Evolutionary conservation across 768 basidiomycete species (phyloP).

Genomic region (Phanerochaete carnosa): DNA sequence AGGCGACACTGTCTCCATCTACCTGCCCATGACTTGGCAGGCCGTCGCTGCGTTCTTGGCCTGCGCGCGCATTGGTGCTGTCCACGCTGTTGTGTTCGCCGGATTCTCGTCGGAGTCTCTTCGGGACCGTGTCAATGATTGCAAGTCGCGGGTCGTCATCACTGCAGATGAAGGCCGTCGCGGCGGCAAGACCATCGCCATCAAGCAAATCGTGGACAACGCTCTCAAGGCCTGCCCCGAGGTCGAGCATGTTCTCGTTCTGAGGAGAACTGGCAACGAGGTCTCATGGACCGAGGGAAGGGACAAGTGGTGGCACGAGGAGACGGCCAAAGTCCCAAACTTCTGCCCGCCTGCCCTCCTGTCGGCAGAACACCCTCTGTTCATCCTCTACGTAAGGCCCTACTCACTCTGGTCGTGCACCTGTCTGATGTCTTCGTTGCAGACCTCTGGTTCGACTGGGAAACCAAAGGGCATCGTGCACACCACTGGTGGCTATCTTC

Average conservation of each 20-base stretch:
- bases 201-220: constrained; percentile 88
- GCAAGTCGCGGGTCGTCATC: constrained; percentile 81
- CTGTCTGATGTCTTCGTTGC: not conserved
- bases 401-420: not conserved
- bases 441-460: constrained; percentile 93
- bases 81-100: constrained; percentile 96
- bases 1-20: constrained; percentile 88
- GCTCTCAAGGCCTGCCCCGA: constrained; percentile 80
- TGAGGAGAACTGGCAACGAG: constrained; percentile 80
- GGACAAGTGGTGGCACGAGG: constrained; percentile 97
- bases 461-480: constrained; percentile 97
- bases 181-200: constrained; percentile 92
- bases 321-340: constrained; percentile 72
- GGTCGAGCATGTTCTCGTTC: constrained; percentile 88
- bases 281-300: constrained; percentile 79
- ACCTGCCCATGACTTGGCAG: constrained; percentile 96
- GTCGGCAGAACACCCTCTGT: constrained; percentile 88
- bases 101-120: constrained; percentile 94
- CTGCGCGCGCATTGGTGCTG: constrained; percentile 92
- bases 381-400: constrained; percentile 89
- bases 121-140: constrained; percentile 87
- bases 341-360: constrained; percentile 89
- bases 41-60: constrained; percentile 95
- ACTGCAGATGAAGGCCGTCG: constrained; percentile 92
- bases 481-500: constrained; percentile 84